These are phyloP conservation scores for Umbelopsis vinacea DNA, from an alignment of 192 early-diverging fungal genomes.

Conservation along the genomic window DNA sequence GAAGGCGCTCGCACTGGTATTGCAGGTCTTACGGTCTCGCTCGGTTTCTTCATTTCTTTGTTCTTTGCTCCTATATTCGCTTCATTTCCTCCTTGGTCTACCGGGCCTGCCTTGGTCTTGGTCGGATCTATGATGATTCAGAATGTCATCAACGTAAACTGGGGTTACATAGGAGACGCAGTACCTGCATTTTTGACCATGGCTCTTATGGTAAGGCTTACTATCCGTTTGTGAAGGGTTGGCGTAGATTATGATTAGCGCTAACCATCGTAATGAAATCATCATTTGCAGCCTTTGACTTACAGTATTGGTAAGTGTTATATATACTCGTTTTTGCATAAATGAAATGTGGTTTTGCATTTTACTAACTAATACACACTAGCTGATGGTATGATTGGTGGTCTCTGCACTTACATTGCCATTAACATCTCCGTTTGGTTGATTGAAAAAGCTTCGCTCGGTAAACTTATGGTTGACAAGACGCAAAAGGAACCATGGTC, in stretches of 20 bases:
- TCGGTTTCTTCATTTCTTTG: constrained; percentile 76
- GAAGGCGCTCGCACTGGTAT: constrained; percentile 82
- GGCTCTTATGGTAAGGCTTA: constrained; percentile 56
- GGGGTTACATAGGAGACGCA: constrained; percentile 75
- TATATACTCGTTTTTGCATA: neutral
- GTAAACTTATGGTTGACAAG: constrained; percentile 51
- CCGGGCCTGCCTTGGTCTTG: constrained; percentile 77
- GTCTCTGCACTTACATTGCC: constrained; percentile 67
- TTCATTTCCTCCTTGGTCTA: constrained; percentile 83
- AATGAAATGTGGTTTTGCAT: neutral
- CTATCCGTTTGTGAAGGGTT: neutral
- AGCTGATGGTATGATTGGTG: constrained; percentile 75
- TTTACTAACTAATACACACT: constrained; percentile 6
- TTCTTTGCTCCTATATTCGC: constrained; percentile 89
- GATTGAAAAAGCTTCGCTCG: constrained; percentile 57
- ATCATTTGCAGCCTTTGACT: constrained; percentile 54
- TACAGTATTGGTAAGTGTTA: constrained; percentile 59
- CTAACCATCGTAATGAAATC: too few species aligned
- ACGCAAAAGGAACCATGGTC: constrained; percentile 20
- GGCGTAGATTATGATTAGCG: neutral
- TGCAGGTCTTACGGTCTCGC: constrained; percentile 63
- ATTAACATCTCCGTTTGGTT: constrained; percentile 66
- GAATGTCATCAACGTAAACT: constrained; percentile 73
- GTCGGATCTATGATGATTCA: constrained; percentile 83
- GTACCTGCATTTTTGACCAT: constrained; percentile 80